Evolutionary conservation across 805 yeast species (phyloP), one percentile per base, ranked within the genome.

Genomic region (Saccharomycopsis babjevae): DNA sequence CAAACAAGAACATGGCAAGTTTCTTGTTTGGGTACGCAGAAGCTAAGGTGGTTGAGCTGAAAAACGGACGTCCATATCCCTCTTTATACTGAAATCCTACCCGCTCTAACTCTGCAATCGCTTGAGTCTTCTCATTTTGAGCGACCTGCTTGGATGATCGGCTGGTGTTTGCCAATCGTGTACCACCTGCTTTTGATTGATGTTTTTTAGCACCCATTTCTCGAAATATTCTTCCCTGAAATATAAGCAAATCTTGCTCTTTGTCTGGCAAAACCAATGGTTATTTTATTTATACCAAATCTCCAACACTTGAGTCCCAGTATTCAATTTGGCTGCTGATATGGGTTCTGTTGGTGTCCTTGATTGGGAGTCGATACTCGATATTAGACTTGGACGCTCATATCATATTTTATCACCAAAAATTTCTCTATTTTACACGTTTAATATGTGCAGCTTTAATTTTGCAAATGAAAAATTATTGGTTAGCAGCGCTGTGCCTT

Each of bases 41-140:
- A 18, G 18, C 22, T 15, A 16, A n/a, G 16, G 32, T 6, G 16
- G 52, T 20, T n/a, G 64, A 59, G 46, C n/a, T 30, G 38, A 54
- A 62, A 43, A 42, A 62, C 18, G 64, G 64, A 25, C 64, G 52
- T 2, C 16, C 15, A 18, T 46, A 42, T 6, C 57, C 58, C 30
- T 46, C 39, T 30, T 59, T 50, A 40, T 59, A 59, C 16, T 59
- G 58, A 13, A 46, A 56, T 15, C 50, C 58, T 20, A 28, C 46
- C 4, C 11, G 30, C 30, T 32, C 32, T 18, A 59, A 36, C 42
- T 58, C 61, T 7, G 28, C 42, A 16, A 43, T 20, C 38, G 22
- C 50, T 28, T 38, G 40, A 4, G 15, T 7, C 8, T 30, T 34
- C 7, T 16, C 10, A n/a, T 34, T 16, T 32, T 52, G 39, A 25